Conservation (phyloP, 2,329 filamentous ascomycete species). For the Aspergillus sp. region DNA sequence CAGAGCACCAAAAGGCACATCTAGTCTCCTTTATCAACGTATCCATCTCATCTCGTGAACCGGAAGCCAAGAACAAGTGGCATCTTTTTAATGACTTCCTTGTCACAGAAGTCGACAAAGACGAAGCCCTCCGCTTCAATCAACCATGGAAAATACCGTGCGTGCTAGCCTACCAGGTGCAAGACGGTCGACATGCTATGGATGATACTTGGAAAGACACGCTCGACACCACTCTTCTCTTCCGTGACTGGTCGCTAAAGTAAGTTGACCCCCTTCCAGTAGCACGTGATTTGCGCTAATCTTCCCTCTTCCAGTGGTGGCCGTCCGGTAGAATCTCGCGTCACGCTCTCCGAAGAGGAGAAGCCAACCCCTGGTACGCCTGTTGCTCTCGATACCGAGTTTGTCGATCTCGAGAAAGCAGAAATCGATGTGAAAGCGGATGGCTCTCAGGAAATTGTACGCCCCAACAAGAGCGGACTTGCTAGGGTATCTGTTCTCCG, state of each 20-base stretch:
- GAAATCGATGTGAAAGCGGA: constrained; percentile 97
- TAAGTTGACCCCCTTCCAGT: constrained; percentile 26
- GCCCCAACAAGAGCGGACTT: constrained; percentile 85
- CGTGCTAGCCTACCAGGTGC: constrained; percentile 82
- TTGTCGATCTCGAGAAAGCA: constrained; percentile 87
- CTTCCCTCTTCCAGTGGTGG: constrained; percentile 30
- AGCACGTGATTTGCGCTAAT: too few species aligned
- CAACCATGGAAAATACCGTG: constrained; percentile 90
- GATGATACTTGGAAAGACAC: constrained; percentile 83
- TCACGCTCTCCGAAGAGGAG: constrained; percentile 56
- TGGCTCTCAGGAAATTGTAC: constrained; percentile 85
- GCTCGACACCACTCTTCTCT: constrained; percentile 82
- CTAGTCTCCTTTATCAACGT: constrained; percentile 90
- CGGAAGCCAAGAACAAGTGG: constrained; percentile 72
- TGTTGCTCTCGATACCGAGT: constrained; percentile 92
- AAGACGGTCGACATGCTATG: constrained; percentile 75
- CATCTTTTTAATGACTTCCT: constrained; percentile 97
- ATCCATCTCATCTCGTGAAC: constrained; percentile 47
- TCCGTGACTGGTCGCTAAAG: constrained; percentile 66
- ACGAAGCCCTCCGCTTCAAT: constrained; percentile 88
- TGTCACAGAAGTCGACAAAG: constrained; percentile 74
- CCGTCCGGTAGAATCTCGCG: constrained; percentile 41
- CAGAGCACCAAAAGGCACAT: constrained; percentile 82
- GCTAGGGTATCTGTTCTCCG: constrained; percentile 91
- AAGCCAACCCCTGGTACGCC: constrained; percentile 70